phyloP scores from a whole-genome alignment of 768 basidiomycete species.

The Phanerochaete carnosa region DNA sequence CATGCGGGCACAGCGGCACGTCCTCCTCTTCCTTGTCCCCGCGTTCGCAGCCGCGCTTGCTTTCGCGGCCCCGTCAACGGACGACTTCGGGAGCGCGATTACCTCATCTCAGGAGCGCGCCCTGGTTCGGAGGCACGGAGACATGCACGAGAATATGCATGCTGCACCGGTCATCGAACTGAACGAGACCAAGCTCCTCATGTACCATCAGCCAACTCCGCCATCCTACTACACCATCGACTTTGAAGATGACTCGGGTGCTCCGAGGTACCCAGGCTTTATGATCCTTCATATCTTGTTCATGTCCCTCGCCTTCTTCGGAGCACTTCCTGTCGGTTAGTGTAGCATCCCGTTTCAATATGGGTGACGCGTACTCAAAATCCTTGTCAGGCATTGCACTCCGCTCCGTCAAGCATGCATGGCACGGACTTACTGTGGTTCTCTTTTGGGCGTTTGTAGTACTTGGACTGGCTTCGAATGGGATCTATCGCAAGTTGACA shows the following conservation, averaged over 20 bases:
- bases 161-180: slow-evolving; percentile 53
- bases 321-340: slow-evolving; percentile 76
- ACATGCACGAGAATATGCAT: slow-evolving; percentile 37
- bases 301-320: slow-evolving; percentile 81
- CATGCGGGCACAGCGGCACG: slow-evolving; percentile 25
- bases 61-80: slow-evolving; percentile 12
- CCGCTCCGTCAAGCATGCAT: slow-evolving; percentile 70
- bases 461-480: slow-evolving; percentile 66
- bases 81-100: slow-evolving; percentile 16
- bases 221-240: slow-evolving; percentile 85
- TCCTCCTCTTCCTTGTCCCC: slow-evolving; percentile 25
- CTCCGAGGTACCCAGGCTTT: slow-evolving; percentile 57
- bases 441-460: slow-evolving; percentile 59
- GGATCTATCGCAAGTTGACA: slow-evolving; percentile 72
- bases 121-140: slow-evolving; percentile 21
- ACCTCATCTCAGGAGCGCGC: slow-evolving; percentile 2
- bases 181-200: slow-evolving; percentile 73
- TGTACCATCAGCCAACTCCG: slow-evolving; percentile 65
- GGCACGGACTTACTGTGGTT: slow-evolving; percentile 53
- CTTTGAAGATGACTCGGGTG: slow-evolving; percentile 46
- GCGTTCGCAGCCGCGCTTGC: slow-evolving; percentile 19
- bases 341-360: not conserved
- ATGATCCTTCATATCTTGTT: slow-evolving; percentile 72
- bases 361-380: not conserved
- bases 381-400: slow-evolving; percentile 64